Base-by-base conservation (phyloP, 163 green algal genomes). In the Scenedesmus sp. region DNA sequence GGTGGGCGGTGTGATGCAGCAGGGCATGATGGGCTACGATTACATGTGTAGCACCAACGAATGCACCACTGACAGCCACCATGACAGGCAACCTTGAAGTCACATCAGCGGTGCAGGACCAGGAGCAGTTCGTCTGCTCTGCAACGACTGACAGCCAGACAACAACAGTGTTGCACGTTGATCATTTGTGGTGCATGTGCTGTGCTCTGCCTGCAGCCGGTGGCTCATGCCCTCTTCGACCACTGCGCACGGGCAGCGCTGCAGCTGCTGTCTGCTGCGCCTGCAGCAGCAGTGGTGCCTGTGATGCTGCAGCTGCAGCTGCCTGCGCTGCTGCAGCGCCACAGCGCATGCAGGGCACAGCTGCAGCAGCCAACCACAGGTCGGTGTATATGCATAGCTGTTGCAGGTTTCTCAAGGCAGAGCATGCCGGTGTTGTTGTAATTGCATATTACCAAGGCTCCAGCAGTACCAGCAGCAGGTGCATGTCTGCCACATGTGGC, bases 211-310 rank as follows among this genome's bases (percentile, higher is more conserved):
- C 24, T 76, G 65, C 65, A 76, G 65, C 65, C 65, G 20, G 65
- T 76, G 5, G 30, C 65, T 5, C 65, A 76, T 40, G 65, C 65
- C 65, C 1, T 76, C 30, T 18, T 76, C 16, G 65, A 76, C 30
- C 30, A 76, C 30, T 76, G 65, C 30, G 30, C 65, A 37, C 37
- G 65, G 30, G 65, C 24, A 18, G 65, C 40, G 30, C 65, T 76
- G 65, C 65, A 40, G 65, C 65, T 76, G 65, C 65, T 76, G 30
- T 37, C 65, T 20, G 65, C 65, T 76, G 65, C 65, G 18, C 65
- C 65, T n/a, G 65, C 65, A 76, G 65, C 65, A 76, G 65, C 65
- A 76, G 65, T 76, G 65, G 65, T 76, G 65, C 65, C 65, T 40
- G 65, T 7, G 15, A 30, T 40, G 65, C 65, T 76, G 65, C 65